Evolutionary conservation across 352 stramenopile species (phyloP), one percentile per base, ranked within the genome.

Genomic region (Globisporangium splendens): DNA sequence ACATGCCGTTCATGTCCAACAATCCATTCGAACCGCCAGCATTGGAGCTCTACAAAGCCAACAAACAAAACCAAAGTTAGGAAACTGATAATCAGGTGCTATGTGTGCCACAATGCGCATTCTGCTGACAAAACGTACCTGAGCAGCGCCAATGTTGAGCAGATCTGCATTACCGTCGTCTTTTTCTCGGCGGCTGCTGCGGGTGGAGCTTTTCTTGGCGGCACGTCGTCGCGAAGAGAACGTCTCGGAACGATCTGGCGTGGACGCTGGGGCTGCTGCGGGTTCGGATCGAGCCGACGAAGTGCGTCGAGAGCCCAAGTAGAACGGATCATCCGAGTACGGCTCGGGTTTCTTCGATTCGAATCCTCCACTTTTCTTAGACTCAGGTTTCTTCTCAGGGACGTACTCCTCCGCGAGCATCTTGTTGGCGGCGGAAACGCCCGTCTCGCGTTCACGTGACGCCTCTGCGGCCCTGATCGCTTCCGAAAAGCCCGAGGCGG

Each of bases 361-460:
- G 21, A 35, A 35, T 55, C 46, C 17, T 76, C 66, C 1, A 53
- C 47, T 35, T 35, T 35, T 35, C 46, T 69, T 67, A 0, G 55
- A 24, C 12, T 65, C 51, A 5, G 51, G 15, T 31, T 79, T 74
- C 54, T 73, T 69, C 59, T 88, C 81, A 15, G 69, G 67, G 2
- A 89, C 73, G 54, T 90, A 95, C 24, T 93, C 85, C 65, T 95
- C 83, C 8, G 77, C 70, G 21, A 95, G 66, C 63, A 95, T 75
- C 59, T 89, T 86, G 66, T 92, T 92, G 18, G 79, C 85, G 11
- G 83, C 82, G 21, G 75, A 67, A 56, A 88, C 73, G 31, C 83
- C 83, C 8, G 73, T 86, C 11, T 77, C 70, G 18, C 77, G 71
- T 39, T 93, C 85, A 18, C 77, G 79, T 14, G 79, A 88, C 0